These are phyloP conservation scores for Thielaviopsis ethacetica DNA, from an alignment of 2,329 filamentous ascomycete genomes.

Conservation along the genomic window DNA sequence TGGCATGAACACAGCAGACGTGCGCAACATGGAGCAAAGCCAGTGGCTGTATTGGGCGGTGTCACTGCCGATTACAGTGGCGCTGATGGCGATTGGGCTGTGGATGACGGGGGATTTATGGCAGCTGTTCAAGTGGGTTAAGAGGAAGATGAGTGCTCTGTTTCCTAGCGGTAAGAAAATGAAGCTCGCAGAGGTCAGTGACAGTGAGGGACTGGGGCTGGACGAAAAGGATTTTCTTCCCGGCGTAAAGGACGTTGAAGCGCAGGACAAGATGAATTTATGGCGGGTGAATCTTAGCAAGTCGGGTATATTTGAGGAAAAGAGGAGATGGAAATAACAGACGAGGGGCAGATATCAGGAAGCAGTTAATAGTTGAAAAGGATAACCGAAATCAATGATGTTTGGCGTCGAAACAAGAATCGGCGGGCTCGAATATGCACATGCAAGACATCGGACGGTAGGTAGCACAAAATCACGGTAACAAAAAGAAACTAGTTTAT, in stretches of 20 bases:
- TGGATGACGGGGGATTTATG: conserved; percentile 28
- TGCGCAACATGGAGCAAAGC: conserved; percentile 30
- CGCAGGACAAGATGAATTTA: not conserved
- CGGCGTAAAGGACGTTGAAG: not conserved
- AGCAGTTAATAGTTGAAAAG: no score
- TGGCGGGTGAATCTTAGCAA: no score
- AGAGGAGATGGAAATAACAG: no score
- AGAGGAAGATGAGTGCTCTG: not conserved
- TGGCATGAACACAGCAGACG: conserved; percentile 36
- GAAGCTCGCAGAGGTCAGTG: not conserved
- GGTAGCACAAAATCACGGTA: no score
- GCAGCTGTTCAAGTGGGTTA: conserved; percentile 17
- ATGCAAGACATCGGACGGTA: no score
- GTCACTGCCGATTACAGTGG: conserved; percentile 28
- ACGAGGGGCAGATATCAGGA: no score
- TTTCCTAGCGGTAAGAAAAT: no score
- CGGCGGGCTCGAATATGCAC: no score
- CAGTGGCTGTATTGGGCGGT: conserved; percentile 35
- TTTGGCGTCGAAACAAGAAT: no score
- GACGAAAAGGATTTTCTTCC: not conserved
- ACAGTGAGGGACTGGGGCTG: not conserved
- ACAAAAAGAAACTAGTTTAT: no score
- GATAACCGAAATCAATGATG: no score
- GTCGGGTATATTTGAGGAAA: no score
- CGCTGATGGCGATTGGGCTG: conserved; percentile 24